phyloP scores from a whole-genome alignment of 2,329 filamentous ascomycete genomes.

The Diaporthe helianthi region DNA sequence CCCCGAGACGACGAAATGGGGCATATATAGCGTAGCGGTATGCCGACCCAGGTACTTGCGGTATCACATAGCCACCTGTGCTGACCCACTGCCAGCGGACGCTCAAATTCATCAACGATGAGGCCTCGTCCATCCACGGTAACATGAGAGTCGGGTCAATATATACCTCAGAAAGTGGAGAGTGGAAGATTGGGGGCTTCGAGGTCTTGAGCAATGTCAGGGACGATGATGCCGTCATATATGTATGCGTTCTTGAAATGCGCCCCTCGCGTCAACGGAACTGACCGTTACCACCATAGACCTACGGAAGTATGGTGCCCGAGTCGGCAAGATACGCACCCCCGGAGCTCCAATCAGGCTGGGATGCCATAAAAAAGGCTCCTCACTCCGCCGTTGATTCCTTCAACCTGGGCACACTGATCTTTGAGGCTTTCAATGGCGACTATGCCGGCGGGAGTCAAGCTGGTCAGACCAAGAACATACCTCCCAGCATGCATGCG shows the following conservation, averaged over 20 bases:
- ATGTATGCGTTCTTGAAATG: constrained; percentile 56
- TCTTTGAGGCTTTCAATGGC: constrained; percentile 93
- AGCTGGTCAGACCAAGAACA: constrained; percentile 81
- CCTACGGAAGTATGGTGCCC: constrained; percentile 84
- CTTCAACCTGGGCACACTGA: constrained; percentile 82
- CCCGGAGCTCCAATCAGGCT: constrained; percentile 89
- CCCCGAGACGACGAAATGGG: constrained; percentile 97
- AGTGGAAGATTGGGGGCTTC: constrained; percentile 96
- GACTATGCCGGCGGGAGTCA: constrained; percentile 79
- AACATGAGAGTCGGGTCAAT: constrained; percentile 84
- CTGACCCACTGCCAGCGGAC: constrained; percentile 67
- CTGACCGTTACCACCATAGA: constrained; percentile 56
- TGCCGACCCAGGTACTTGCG: constrained; percentile 34
- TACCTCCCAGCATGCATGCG: constrained; percentile 87
- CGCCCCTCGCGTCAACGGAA: neutral
- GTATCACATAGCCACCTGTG: neutral
- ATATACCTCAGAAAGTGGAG: constrained; percentile 93
- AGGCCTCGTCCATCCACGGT: constrained; percentile 90
- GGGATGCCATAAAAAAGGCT: constrained; percentile 86
- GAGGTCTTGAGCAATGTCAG: constrained; percentile 94
- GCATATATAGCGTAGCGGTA: constrained; percentile 84
- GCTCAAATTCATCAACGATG: constrained; percentile 93
- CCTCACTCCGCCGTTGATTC: constrained; percentile 85
- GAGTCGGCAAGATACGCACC: constrained; percentile 85
- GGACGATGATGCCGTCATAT: constrained; percentile 92